phyloP scores from a whole-genome alignment of 345 rosid species.

The Gynandropsis gynandra region DNA sequence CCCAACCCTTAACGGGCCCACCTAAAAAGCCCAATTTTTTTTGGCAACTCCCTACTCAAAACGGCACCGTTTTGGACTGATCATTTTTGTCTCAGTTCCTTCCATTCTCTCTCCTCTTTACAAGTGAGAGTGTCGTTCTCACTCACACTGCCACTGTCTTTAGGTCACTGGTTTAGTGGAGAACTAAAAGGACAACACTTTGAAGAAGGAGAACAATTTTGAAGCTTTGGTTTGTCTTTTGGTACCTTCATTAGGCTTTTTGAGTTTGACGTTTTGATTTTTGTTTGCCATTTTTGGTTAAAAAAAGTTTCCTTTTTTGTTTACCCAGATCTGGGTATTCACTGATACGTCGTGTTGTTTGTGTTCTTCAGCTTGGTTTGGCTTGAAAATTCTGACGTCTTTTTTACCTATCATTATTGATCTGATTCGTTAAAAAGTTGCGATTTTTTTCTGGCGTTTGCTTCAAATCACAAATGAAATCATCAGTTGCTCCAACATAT shows the following conservation, averaged over 20 bases:
- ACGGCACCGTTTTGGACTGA: slow-evolving; percentile 4
- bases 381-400: background rate
- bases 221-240: background rate
- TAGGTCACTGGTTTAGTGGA: slow-evolving; percentile 24
- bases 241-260: background rate
- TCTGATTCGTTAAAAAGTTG: background rate
- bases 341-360: background rate
- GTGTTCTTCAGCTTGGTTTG: slow-evolving; percentile 14
- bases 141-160: slow-evolving; percentile 25
- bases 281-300: background rate
- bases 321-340: slow-evolving; percentile 21
- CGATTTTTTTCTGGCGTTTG: slow-evolving; percentile 1
- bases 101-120: slow-evolving; percentile 20
- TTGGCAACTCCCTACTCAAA: background rate
- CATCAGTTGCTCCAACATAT: background rate
- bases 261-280: slow-evolving; percentile 13
- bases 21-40: slow-evolving; percentile 8
- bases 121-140: slow-evolving; percentile 24
- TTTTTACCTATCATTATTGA: slow-evolving; percentile 1
- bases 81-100: background rate
- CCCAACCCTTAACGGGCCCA: slow-evolving; percentile 2
- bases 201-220: slow-evolving; percentile 8
- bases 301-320: slow-evolving; percentile 18
- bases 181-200: slow-evolving; percentile 1
- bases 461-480: background rate